Evolutionary conservation across 805 yeast genomes (phyloP).

Genomic region (Hanseniaspora guilliermondii): DNA sequence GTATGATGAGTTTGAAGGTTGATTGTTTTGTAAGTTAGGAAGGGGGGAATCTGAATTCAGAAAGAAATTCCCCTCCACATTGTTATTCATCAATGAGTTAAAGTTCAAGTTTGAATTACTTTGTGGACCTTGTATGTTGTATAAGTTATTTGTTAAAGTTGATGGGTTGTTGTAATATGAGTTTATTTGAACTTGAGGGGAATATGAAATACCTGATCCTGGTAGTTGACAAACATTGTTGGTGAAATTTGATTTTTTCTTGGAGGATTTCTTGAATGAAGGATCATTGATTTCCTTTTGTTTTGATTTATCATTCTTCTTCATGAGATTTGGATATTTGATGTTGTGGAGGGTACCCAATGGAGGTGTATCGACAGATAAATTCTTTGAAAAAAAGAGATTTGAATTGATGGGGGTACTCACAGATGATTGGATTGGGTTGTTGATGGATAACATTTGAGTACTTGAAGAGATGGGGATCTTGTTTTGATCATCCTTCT

Average conservation of each 20-base stretch:
- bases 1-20: not conserved
- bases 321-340: not conserved
- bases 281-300: no score
- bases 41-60: not conserved
- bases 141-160: not conserved
- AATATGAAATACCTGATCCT: not conserved
- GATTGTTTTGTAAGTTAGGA: not conserved
- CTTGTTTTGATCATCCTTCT: constrained; percentile 8
- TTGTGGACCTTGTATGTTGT: not conserved
- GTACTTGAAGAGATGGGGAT: constrained; percentile 15
- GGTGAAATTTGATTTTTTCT: not conserved
- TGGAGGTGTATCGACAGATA: constrained; percentile 13
- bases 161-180: constrained; percentile 12
- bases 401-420: constrained; percentile 2
- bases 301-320: not conserved
- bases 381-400: not conserved
- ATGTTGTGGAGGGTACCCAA: constrained; percentile 10
- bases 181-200: not conserved
- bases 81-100: not conserved
- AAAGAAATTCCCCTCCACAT: not conserved
- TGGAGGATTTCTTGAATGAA: no score
- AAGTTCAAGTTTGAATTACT: not conserved
- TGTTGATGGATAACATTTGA: constrained; percentile 15
- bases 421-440: constrained; percentile 9
- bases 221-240: not conserved